These are phyloP conservation scores for Fusarium buharicum DNA, from an alignment of 2,329 filamentous ascomycete genomes.

Conservation along the genomic window DNA sequence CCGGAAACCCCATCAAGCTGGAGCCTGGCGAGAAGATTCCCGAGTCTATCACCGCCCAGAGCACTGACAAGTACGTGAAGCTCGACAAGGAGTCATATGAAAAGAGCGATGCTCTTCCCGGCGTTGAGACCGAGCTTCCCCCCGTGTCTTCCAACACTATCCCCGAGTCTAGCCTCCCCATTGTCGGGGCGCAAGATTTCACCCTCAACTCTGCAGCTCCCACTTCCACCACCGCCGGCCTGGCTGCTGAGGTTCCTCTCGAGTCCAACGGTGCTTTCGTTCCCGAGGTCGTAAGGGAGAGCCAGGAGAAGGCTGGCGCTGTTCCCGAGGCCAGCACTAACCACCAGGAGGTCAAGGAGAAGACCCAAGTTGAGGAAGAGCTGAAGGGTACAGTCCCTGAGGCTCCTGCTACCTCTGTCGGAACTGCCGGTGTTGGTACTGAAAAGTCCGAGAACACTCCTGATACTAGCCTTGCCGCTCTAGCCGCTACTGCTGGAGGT, in stretches of 20 bases:
- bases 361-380: slow-evolving; percentile 76
- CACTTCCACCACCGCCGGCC: slow-evolving; percentile 72
- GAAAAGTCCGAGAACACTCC: slow-evolving; percentile 61
- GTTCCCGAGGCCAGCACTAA: slow-evolving; percentile 75
- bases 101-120: slow-evolving; percentile 74
- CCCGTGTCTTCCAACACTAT: slow-evolving; percentile 72
- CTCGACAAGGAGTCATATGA: slow-evolving; percentile 89
- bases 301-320: slow-evolving; percentile 72
- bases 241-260: slow-evolving; percentile 75
- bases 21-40: slow-evolving; percentile 85
- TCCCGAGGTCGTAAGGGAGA: slow-evolving; percentile 72
- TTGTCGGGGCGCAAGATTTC: slow-evolving; percentile 57
- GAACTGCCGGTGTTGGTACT: slow-evolving; percentile 62
- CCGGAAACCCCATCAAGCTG: slow-evolving; percentile 82
- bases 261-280: slow-evolving; percentile 58
- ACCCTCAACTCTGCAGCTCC: slow-evolving; percentile 64
- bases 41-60: slow-evolving; percentile 72
- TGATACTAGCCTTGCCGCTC: slow-evolving; percentile 55
- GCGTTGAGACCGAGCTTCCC: slow-evolving; percentile 62
- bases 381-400: slow-evolving; percentile 73
- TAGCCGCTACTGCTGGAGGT: slow-evolving; percentile 50
- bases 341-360: slow-evolving; percentile 73
- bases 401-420: slow-evolving; percentile 67
- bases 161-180: slow-evolving; percentile 84
- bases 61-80: slow-evolving; percentile 75